A percentile compares a stretch with the other conserved stretches of the same genome.
Conservation (phyloP, 768 basidiomycete species). For the Coprinellus micaceus region DNA sequence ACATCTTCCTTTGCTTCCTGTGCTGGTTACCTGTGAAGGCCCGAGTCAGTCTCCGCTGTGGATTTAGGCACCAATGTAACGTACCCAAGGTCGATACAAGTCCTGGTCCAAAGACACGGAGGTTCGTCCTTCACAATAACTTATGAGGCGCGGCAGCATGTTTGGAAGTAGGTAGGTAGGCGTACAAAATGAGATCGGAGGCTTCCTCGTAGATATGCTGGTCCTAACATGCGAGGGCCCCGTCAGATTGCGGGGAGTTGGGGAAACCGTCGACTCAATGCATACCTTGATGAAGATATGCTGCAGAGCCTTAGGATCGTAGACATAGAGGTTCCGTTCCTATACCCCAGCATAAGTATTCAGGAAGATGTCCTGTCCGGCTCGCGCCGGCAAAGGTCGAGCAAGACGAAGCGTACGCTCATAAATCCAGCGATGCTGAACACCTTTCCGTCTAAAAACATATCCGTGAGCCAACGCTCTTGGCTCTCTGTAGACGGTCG, state of each 20-base stretch:
- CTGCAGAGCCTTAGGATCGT: slow-evolving; percentile 42
- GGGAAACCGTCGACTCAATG: no score
- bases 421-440: background rate
- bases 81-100: slow-evolving; percentile 11
- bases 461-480: no score
- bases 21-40: slow-evolving; percentile 35
- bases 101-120: slow-evolving; percentile 5
- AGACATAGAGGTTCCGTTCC: slow-evolving; percentile 32
- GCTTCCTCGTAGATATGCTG: slow-evolving; percentile 23
- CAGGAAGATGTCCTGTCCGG: no score
- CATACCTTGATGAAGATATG: slow-evolving; percentile 42
- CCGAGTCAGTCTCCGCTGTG: background rate
- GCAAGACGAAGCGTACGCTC: no score
- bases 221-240: slow-evolving; percentile 19
- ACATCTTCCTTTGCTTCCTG: slow-evolving; percentile 34
- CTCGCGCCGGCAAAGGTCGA: background rate
- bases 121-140: slow-evolving; percentile 6
- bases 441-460: slow-evolving; percentile 27
- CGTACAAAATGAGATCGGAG: slow-evolving; percentile 8
- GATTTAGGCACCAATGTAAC: background rate
- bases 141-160: slow-evolving; percentile 12
- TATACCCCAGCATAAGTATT: background rate
- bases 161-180: slow-evolving; percentile 13
- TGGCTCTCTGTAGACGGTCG: no score
- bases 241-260: background rate